Percentiles rank a stretch among this genome's conserved stretches.
These are phyloP conservation scores for Aspergillus pseudonomiae DNA, from an alignment of 2,329 filamentous ascomycete species.

Conservation along the genomic window DNA sequence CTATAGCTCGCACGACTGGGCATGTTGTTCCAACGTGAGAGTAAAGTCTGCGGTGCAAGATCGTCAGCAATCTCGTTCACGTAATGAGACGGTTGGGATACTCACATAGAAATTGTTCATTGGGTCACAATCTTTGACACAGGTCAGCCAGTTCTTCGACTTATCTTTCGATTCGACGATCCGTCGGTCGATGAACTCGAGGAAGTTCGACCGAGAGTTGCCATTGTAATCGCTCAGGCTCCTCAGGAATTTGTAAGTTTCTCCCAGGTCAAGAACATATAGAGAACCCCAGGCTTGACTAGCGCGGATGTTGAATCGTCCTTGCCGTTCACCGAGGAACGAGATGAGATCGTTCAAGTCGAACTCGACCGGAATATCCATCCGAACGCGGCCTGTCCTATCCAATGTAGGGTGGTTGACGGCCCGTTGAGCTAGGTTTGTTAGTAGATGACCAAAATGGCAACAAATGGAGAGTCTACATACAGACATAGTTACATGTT, in stretches of 20 bases:
- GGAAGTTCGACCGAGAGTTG: conserved; percentile 42
- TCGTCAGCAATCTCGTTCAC: conserved; percentile 7
- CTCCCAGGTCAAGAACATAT: conserved; percentile 46
- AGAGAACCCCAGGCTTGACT: conserved; percentile 46
- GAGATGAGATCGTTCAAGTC: conserved; percentile 42
- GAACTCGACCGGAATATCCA: conserved; percentile 46
- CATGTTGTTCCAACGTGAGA: conserved; percentile 51
- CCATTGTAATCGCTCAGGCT: conserved; percentile 41
- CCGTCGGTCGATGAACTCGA: conserved; percentile 49
- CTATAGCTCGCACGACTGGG: conserved; percentile 50
- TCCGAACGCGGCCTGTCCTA: conserved; percentile 38
- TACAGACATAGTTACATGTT: conserved; percentile 52
- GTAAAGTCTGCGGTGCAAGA: conserved; percentile 36
- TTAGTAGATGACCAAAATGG: conserved; percentile 20
- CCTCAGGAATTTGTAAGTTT: conserved; percentile 46
- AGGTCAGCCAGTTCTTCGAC: conserved; percentile 48
- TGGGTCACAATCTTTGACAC: conserved; percentile 44
- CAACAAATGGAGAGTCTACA: conserved; percentile 9
- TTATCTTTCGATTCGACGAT: conserved; percentile 49
- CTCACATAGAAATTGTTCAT: conserved; percentile 46
- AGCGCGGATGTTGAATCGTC: conserved; percentile 48
- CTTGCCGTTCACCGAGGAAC: conserved; percentile 42
- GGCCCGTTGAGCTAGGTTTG: conserved; percentile 43
- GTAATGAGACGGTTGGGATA: conserved; percentile 5
- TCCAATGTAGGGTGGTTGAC: conserved; percentile 46